Evolutionary conservation across 1,284 basidiomycete genomes (phyloP).

Genomic region (Leccinum fallax): DNA sequence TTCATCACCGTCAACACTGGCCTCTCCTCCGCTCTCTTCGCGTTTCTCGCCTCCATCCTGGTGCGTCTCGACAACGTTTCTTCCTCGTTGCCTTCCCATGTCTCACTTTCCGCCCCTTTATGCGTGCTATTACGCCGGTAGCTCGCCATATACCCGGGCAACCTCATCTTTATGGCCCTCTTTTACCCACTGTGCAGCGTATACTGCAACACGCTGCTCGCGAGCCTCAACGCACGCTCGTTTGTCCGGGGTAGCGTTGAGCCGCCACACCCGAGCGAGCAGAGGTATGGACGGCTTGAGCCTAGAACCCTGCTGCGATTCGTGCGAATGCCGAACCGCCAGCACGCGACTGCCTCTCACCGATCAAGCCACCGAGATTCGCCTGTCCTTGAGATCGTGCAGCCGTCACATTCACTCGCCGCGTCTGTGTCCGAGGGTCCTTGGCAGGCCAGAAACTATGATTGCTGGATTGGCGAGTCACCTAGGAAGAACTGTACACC

Average conservation of each 20-base stretch:
- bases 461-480: background rate
- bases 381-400: background rate
- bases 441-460: background rate
- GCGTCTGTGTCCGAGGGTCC: background rate
- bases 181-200: conserved; percentile 36
- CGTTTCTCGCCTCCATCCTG: conserved; percentile 25
- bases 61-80: conserved; percentile 10
- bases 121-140: background rate
- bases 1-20: conserved; percentile 30
- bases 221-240: conserved; percentile 32
- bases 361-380: background rate
- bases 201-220: conserved; percentile 37
- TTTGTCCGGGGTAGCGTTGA: conserved; percentile 15
- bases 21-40: conserved; percentile 29
- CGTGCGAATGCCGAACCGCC: background rate
- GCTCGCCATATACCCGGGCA: conserved; percentile 27
- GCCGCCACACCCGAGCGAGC: background rate
- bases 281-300: conserved; percentile 1
- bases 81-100: background rate
- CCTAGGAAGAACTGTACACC: background rate
- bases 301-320: background rate
- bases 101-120: background rate
- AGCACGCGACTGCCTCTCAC: background rate
- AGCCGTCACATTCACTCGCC: background rate
- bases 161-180: conserved; percentile 28